Evolutionary conservation across 176 grass and related monocot species (phyloP).

Genomic region (Oryza officinalis): DNA sequence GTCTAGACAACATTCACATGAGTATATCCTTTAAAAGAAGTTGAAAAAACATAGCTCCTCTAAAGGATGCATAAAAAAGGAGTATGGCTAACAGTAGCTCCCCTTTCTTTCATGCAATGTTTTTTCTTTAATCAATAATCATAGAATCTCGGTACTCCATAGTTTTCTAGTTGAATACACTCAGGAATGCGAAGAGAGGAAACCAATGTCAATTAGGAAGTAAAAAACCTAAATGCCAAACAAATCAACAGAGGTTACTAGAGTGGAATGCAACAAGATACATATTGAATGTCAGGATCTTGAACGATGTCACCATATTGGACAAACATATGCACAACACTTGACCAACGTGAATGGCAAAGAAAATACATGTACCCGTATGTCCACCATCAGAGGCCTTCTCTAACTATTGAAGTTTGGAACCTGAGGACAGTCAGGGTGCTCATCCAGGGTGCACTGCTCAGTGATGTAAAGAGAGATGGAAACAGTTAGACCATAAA

Average conservation of each 20-base stretch:
- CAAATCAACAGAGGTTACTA: conserved; percentile 2
- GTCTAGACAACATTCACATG: background rate
- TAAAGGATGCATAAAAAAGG: background rate
- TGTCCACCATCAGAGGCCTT: conserved; percentile 20
- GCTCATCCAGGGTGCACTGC: background rate
- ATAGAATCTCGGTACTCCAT: background rate
- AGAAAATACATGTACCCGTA: conserved; percentile 2
- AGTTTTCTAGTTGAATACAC: background rate
- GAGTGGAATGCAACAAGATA: conserved; percentile 3
- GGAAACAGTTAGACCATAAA: conserved; percentile 10
- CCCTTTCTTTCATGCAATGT: background rate
- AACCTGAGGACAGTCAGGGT: conserved; percentile 5
- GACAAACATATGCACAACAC: conserved; percentile 22
- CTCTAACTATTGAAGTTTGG: conserved; percentile 16
- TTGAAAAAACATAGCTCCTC: background rate
- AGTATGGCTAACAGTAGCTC: background rate
- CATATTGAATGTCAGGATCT: conserved; percentile 21
- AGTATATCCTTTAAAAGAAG: background rate
- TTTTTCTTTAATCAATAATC: background rate
- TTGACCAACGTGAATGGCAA: background rate
- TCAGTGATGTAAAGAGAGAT: conserved; percentile 15
- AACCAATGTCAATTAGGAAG: background rate
- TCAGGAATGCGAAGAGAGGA: conserved; percentile 5
- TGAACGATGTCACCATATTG: conserved; percentile 4
- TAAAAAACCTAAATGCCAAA: background rate